Conservation (phyloP, 2,329 filamentous ascomycete species). For the Fusarium pilosicola region DNA sequence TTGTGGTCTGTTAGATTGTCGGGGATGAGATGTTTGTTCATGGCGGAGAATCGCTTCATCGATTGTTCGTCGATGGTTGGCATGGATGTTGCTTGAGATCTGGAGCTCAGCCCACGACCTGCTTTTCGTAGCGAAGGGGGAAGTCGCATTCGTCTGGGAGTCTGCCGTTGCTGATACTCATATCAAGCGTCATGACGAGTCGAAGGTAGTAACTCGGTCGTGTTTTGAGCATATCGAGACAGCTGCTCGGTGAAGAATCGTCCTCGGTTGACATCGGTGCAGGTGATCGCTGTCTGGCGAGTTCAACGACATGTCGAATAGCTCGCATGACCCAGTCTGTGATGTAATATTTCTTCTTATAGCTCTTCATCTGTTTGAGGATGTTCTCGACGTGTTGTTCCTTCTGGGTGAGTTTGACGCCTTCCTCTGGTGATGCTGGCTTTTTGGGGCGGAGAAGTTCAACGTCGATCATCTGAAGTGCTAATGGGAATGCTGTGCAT, state of each 20-base stretch:
- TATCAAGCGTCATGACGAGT: slow-evolving; percentile 37
- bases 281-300: slow-evolving; percentile 23
- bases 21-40: slow-evolving; percentile 6
- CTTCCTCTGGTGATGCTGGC: not conserved
- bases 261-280: not conserved
- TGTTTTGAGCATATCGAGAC: slow-evolving; percentile 32
- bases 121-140: slow-evolving; percentile 22
- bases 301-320: slow-evolving; percentile 33
- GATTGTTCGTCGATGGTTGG: not conserved
- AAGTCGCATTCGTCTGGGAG: slow-evolving; percentile 41
- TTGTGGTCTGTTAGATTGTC: not conserved
- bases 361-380: slow-evolving; percentile 38
- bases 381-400: slow-evolving; percentile 38
- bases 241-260: slow-evolving; percentile 6
- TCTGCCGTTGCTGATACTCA: slow-evolving; percentile 41
- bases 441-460: slow-evolving; percentile 33
- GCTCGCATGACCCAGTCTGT: slow-evolving; percentile 40
- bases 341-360: slow-evolving; percentile 36
- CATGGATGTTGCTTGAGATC: not conserved
- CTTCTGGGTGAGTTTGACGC: slow-evolving; percentile 5
- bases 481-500: slow-evolving; percentile 36
- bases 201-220: slow-evolving; percentile 34
- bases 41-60: not conserved
- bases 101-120: not conserved
- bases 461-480: slow-evolving; percentile 38